Base-by-base conservation (phyloP, 805 yeast species). In the Metschnikowia kofuensis region DNA sequence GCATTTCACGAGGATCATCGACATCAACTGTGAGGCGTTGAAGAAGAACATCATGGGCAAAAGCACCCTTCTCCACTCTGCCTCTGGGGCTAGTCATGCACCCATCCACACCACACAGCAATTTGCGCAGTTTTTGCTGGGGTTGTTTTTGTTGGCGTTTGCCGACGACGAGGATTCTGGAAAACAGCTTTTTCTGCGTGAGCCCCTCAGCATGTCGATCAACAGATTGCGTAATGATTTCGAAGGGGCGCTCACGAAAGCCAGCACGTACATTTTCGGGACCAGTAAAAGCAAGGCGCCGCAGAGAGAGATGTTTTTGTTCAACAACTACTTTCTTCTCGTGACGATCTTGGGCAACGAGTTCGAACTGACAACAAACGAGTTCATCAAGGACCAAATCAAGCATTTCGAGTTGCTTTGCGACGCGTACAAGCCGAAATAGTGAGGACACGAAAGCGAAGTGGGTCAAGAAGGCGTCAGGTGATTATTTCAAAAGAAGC, bases 171-270 rank as follows among this genome's bases (percentile, higher is more conserved):
- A 38, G 15, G 38, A 72, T 61, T 40, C 32, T 13, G 58, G 65
- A 52, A 50, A 61, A 41, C 57, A 59, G 26, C 59, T 54, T 13
- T 60, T 69, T 58, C 53, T 62, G 56, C 66, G 80, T 50, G 97
- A 89, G 56, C 97, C 97, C 1, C 70, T 92, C 7, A 80, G 80
- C 38, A 82, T 78, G 53, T 83, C 90, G 1, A 75, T 92, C 7
- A 74, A 73, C 5, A 75, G 96, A 47, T 66, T 92, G 35, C 72
- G 92, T 47, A 83, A 82, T 58, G 96, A 88, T 53, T 91, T 83
- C 62, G 98, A 94, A 62, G 81, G 81, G 21, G 76, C 83, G 1
- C 67, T 91, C 63, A 87, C 94, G 2, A 89, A 85, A 58, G 65
- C 89, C 45, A 80, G 89, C 55, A 73, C 69, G 14, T 68, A 74